Evolutionary conservation across 345 rosid species (phyloP).

Genomic region (Excoecaria agallocha): DNA sequence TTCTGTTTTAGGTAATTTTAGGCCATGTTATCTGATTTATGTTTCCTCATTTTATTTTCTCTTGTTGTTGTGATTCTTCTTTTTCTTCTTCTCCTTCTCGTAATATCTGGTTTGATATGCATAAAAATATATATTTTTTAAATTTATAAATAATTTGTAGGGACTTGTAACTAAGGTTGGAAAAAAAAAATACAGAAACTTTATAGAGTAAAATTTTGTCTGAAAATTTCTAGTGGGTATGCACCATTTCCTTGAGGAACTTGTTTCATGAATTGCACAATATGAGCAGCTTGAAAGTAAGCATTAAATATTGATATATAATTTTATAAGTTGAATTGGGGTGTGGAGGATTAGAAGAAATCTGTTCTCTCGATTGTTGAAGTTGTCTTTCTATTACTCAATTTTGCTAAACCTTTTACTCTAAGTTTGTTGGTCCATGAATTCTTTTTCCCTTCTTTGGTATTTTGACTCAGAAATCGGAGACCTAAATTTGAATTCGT

Average conservation of each 20-base stretch:
- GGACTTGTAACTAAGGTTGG: too few relatives aligned
- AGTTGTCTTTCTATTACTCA: background rate
- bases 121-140: too few relatives aligned
- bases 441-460: background rate
- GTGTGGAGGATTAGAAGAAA: background rate
- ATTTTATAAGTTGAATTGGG: background rate
- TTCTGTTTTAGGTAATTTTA: conserved; percentile 52
- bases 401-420: background rate
- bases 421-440: background rate
- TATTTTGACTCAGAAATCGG: background rate
- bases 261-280: background rate
- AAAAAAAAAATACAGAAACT: too few relatives aligned
- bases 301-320: too few relatives aligned
- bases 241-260: background rate
- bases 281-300: background rate
- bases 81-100: background rate
- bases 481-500: too few relatives aligned
- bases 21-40: background rate
- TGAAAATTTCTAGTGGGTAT: background rate
- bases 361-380: background rate
- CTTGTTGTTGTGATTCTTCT: background rate
- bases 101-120: background rate
- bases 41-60: background rate
- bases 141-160: too few relatives aligned
- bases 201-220: too few relatives aligned